phyloP scores from a whole-genome alignment of 2,329 filamentous ascomycete genomes.

The Xylariaceae sp. region DNA sequence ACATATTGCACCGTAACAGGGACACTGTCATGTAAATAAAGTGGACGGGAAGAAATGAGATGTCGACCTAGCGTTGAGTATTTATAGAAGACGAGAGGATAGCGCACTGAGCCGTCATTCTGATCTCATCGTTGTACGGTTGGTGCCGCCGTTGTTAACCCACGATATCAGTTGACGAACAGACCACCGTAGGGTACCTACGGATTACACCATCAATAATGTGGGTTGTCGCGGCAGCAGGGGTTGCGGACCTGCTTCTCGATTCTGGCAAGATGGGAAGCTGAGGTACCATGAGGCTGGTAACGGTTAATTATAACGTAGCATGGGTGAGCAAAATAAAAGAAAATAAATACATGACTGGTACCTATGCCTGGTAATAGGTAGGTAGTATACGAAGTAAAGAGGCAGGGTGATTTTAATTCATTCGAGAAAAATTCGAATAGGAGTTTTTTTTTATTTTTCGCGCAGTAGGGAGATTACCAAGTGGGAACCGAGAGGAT shows the following conservation, averaged over 20 bases:
- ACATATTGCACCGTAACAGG: background rate
- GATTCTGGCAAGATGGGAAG: background rate
- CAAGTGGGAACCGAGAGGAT: conserved; percentile 14
- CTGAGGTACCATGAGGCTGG: background rate
- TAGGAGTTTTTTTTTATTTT: conserved; percentile 19
- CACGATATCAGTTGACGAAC: background rate
- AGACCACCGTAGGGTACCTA: background rate
- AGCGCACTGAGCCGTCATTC: conserved; percentile 11
- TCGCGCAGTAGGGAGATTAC: conserved; percentile 32
- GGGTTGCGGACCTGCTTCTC: conserved; percentile 2
- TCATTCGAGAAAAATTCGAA: conserved; percentile 35
- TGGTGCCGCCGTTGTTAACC: conserved; percentile 5
- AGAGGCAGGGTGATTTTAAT: background rate
- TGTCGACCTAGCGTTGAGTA: background rate
- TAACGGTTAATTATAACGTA: background rate
- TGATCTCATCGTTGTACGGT: conserved; percentile 9
- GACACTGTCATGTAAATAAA: background rate
- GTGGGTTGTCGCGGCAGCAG: conserved; percentile 15
- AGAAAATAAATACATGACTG: background rate
- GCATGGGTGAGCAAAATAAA: conserved; percentile 15
- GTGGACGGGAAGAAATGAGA: background rate
- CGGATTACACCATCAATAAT: background rate
- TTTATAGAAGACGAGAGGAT: background rate
- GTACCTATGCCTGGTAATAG: background rate
- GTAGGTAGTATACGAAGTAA: background rate